Evolutionary conservation across 1,284 basidiomycete species (phyloP), one percentile per base, ranked within the genome.

Genomic region (Puccinia polysora): DNA sequence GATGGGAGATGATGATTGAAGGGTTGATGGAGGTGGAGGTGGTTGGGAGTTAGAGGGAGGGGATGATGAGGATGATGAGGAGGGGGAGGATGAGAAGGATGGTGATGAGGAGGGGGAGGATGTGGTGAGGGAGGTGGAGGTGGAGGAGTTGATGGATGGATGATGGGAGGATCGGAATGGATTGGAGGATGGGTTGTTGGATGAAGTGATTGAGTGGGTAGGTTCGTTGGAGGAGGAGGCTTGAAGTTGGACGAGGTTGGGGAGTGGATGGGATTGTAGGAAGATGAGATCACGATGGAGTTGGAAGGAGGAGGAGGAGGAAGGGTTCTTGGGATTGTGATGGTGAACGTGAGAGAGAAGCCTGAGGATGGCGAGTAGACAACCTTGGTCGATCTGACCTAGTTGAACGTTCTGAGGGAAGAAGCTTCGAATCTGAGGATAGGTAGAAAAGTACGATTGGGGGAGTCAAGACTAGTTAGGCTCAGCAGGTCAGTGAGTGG

Each of bases 401-500:
- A 69, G 55, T 60, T 69, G 65, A n/a, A 69, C 28, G 23, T 69
- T 58, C 36, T 59, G 65, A 49, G 65, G 65, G 34, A 69, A 69
- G 45, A 69, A 69, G 36, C 65, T 69, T 49, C 65, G 38, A 49
- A 69, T 69, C 65, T 68, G 53, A 34, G 60, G 34, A 34, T 49
- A 7, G 25, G 4, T 32, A n/a, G 10, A 14, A 40, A 23, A 23
- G 23, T 64, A 14, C n/a, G n/a, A 5, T 20, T 50, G 2, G 34
- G n/a, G 10, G 10, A 10, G 40, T 10, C 10, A 45, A 45, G 40
- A 45, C 10, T 10, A 45, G n/a, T 45, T 10, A n/a, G 10, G 40
- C 10, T 45, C 40, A 43, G 18, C 4, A 64, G 38, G 6, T 49
- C 8, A 43, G 40, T 43, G 49, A 64, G 15, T 64, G n/a, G n/a